These are phyloP conservation scores for Venturiaceae sp. DNA, from an alignment of 2,329 filamentous ascomycete species.

Conservation along the genomic window DNA sequence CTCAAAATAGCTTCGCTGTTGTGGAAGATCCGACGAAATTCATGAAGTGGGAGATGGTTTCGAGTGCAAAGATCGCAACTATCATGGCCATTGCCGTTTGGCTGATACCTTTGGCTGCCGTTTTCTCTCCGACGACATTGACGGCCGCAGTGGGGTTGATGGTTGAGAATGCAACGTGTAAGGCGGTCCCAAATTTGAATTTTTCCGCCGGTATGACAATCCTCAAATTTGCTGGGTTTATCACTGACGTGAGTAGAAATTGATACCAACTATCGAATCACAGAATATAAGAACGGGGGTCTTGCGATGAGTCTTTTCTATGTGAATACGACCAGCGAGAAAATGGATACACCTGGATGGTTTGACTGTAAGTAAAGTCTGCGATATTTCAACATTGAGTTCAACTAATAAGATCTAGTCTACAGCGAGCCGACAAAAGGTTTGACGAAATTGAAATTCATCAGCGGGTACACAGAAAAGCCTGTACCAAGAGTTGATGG, in stretches of 20 bases:
- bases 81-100: slow-evolving; percentile 7
- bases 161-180: slow-evolving; percentile 18
- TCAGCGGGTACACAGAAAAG: slow-evolving; percentile 22
- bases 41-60: slow-evolving; percentile 19
- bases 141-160: slow-evolving; percentile 19
- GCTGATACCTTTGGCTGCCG: slow-evolving; percentile 26
- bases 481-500: slow-evolving; percentile 18
- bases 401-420: too few relatives aligned
- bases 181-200: slow-evolving; percentile 19
- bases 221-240: slow-evolving; percentile 18
- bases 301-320: slow-evolving; percentile 19
- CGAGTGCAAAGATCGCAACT: not conserved
- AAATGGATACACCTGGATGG: slow-evolving; percentile 14
- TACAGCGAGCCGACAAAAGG: slow-evolving; percentile 27
- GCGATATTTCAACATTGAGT: not conserved
- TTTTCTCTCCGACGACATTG: slow-evolving; percentile 24
- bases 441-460: slow-evolving; percentile 20
- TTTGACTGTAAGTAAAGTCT: slow-evolving; percentile 23
- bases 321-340: slow-evolving; percentile 25
- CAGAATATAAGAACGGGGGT: slow-evolving; percentile 6
- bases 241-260: not conserved
- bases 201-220: slow-evolving; percentile 20
- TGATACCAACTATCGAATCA: not conserved
- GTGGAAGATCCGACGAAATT: slow-evolving; percentile 24
- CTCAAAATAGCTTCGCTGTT: slow-evolving; percentile 16